These are phyloP conservation scores for Camelina hispida DNA, from an alignment of 345 rosid genomes.

Conservation along the genomic window DNA sequence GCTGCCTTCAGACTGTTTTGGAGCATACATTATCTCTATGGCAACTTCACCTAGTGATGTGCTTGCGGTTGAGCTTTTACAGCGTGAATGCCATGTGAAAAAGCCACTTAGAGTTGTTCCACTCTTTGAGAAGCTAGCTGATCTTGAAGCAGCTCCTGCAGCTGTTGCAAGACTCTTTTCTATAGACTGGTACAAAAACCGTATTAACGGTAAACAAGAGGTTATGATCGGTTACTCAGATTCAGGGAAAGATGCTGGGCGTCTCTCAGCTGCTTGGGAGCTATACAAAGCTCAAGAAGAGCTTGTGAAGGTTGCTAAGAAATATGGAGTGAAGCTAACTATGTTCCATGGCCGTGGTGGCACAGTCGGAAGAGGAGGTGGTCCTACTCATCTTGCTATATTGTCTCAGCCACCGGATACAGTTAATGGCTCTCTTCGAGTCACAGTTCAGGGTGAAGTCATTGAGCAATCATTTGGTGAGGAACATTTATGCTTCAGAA, in stretches of 20 bases:
- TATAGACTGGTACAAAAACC: slow-evolving; percentile 87
- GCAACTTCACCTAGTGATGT: slow-evolving; percentile 97
- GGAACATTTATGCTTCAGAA: slow-evolving; percentile 91
- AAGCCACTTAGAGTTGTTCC: slow-evolving; percentile 97
- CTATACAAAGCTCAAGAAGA: slow-evolving; percentile 97
- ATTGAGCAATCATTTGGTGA: slow-evolving; percentile 97
- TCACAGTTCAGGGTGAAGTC: slow-evolving; percentile 97
- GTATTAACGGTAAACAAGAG: slow-evolving; percentile 93
- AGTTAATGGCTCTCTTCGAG: slow-evolving; percentile 89
- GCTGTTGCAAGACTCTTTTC: slow-evolving; percentile 92
- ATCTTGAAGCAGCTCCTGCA: slow-evolving; percentile 97
- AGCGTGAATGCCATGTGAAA: slow-evolving; percentile 91
- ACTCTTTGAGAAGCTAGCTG: slow-evolving; percentile 96
- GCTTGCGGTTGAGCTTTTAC: slow-evolving; percentile 94
- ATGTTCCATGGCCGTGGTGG: slow-evolving; percentile 99
- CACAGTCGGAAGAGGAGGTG: slow-evolving; percentile 99
- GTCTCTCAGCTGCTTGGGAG: slow-evolving; percentile 98
- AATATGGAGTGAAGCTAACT: slow-evolving; percentile 86
- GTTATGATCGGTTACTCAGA: slow-evolving; percentile 99
- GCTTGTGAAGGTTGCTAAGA: slow-evolving; percentile 87
- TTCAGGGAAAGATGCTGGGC: slow-evolving; percentile 97
- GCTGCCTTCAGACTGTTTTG: slow-evolving; percentile 87
- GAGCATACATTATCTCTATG: slow-evolving; percentile 98
- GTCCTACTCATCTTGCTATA: slow-evolving; percentile 98
- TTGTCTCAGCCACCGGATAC: slow-evolving; percentile 99